Conservation (phyloP, 2,329 filamentous ascomycete genomes). For the Colletotrichum paranaense region DNA sequence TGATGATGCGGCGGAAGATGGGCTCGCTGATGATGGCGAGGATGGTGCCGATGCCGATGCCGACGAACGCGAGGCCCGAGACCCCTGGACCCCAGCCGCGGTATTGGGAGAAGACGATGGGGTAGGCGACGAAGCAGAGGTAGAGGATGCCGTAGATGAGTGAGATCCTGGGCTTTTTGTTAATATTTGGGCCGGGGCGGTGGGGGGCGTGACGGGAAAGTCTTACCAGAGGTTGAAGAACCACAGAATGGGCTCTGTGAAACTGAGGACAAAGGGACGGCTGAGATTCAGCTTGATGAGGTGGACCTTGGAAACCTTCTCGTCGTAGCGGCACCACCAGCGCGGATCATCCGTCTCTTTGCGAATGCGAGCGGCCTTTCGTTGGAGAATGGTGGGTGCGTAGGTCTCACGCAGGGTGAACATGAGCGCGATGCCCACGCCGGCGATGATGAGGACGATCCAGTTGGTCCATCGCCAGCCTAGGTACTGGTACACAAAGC, state of each 20-base stretch:
- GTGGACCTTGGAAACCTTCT: constrained; percentile 71
- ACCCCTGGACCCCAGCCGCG: constrained; percentile 82
- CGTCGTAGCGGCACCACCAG: constrained; percentile 86
- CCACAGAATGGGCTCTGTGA: constrained; percentile 84
- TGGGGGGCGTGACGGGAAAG: too few relatives aligned
- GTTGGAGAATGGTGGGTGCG: constrained; percentile 75
- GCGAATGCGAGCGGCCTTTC: constrained; percentile 71
- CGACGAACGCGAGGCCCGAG: constrained; percentile 82
- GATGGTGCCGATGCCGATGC: constrained; percentile 74
- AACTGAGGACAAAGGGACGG: constrained; percentile 80
- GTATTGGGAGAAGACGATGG: constrained; percentile 79
- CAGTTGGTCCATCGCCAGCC: constrained; percentile 93
- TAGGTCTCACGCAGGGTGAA: constrained; percentile 79
- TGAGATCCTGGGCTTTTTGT: constrained; percentile 68
- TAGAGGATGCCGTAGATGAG: constrained; percentile 89
- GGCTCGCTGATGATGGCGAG: constrained; percentile 74
- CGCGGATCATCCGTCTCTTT: constrained; percentile 77
- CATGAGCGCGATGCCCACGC: constrained; percentile 69
- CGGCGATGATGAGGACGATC: constrained; percentile 80
- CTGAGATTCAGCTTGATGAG: constrained; percentile 81
- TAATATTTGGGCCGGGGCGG: not conserved
- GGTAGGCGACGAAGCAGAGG: constrained; percentile 91
- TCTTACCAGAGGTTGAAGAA: constrained; percentile 74
- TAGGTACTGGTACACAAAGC: constrained; percentile 80
- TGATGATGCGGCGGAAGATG: constrained; percentile 80